A percentile compares a stretch with the other conserved stretches of the same genome.
Conservation (phyloP, 2,329 filamentous ascomycete species). For the Ophiosphaerella narmari region DNA sequence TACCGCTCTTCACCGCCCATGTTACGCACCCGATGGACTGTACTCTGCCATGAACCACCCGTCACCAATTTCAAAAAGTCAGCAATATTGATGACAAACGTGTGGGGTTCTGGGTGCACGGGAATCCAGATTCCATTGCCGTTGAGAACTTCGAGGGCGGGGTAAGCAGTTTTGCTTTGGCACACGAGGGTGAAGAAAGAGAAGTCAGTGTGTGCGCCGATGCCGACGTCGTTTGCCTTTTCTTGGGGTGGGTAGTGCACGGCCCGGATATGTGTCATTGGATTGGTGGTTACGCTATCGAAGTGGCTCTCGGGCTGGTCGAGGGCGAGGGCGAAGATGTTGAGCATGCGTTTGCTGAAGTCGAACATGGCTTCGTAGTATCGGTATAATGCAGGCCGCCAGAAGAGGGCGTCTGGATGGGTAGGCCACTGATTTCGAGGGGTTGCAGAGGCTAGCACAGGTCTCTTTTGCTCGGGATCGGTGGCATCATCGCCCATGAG, state of each 20-base stretch:
- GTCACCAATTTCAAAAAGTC: slow-evolving; percentile 50
- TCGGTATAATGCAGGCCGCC: slow-evolving; percentile 35
- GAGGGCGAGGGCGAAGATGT: slow-evolving; percentile 48
- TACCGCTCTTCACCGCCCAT: slow-evolving; percentile 46
- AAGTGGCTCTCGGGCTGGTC: slow-evolving; percentile 47
- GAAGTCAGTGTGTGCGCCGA: slow-evolving; percentile 51
- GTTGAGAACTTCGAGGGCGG: slow-evolving; percentile 49
- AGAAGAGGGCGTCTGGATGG: slow-evolving; percentile 32
- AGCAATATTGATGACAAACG: slow-evolving; percentile 50
- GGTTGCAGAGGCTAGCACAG: slow-evolving; percentile 15
- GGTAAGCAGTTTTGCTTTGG: slow-evolving; percentile 29
- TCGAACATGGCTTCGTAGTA: slow-evolving; percentile 39
- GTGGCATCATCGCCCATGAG: slow-evolving; percentile 43
- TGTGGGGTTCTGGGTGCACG: slow-evolving; percentile 40
- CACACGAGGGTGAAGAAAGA: slow-evolving; percentile 51
- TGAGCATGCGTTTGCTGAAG: slow-evolving; percentile 40
- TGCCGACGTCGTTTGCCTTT: slow-evolving; percentile 39
- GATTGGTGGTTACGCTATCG: slow-evolving; percentile 45
- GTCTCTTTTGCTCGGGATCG: slow-evolving; percentile 35
- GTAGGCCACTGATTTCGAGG: slow-evolving; percentile 41
- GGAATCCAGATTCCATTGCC: slow-evolving; percentile 49
- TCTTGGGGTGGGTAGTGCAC: slow-evolving; percentile 49
- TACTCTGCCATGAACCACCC: slow-evolving; percentile 47
- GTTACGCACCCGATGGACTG: slow-evolving; percentile 50
- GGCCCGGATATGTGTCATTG: slow-evolving; percentile 50